phyloP scores from a whole-genome alignment of 108 stramenopile species.

The Skeletonema marinoi region DNA sequence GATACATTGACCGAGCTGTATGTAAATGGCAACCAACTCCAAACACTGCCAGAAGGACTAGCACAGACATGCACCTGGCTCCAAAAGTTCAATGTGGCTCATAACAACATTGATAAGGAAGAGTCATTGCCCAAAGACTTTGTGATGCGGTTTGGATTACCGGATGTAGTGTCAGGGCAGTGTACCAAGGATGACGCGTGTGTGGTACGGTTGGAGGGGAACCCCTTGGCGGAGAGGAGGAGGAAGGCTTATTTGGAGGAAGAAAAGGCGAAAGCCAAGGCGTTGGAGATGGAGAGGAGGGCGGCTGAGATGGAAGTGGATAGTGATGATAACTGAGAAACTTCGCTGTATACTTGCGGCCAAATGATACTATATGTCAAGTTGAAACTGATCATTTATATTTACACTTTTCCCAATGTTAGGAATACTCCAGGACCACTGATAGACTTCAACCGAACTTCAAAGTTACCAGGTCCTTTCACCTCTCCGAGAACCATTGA shows the following conservation, averaged over 20 bases:
- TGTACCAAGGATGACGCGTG: slow-evolving; percentile 31
- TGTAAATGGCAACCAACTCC: slow-evolving; percentile 56
- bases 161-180: slow-evolving; percentile 23
- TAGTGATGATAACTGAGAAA: neutral
- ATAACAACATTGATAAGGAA: slow-evolving; percentile 43
- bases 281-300: slow-evolving; percentile 10
- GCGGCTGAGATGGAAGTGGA: neutral
- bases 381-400: neutral
- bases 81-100: slow-evolving; percentile 49
- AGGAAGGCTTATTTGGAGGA: slow-evolving; percentile 17
- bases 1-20: slow-evolving; percentile 47
- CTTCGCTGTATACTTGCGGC: neutral
- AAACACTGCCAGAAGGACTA: slow-evolving; percentile 41
- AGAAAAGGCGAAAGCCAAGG: slow-evolving; percentile 22
- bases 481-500: slow-evolving; percentile 24
- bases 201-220: slow-evolving; percentile 29
- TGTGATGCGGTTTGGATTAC: slow-evolving; percentile 41
- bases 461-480: slow-evolving; percentile 25
- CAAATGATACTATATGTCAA: neutral
- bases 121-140: slow-evolving; percentile 28
- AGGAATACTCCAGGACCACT: slow-evolving; percentile 15
- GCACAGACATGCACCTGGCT: slow-evolving; percentile 23
- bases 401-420: slow-evolving; percentile 13
- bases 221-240: slow-evolving; percentile 19
- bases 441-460: slow-evolving; percentile 11